Evolutionary conservation across 441 rosid species (phyloP).

Genomic region (Erodium trifolium): DNA sequence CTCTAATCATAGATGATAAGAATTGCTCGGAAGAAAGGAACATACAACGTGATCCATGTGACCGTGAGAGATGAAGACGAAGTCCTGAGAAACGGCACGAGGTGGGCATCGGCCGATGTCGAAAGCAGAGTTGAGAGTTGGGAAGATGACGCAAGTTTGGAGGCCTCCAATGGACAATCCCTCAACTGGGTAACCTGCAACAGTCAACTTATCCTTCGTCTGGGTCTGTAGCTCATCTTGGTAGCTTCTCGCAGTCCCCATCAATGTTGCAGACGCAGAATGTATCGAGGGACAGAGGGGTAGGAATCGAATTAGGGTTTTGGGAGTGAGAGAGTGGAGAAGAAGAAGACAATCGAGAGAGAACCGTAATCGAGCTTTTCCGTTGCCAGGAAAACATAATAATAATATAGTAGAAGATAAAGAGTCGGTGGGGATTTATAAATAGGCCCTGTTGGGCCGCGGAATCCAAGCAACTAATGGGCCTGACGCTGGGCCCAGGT

Average conservation of each 20-base stretch:
- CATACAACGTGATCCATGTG: constrained; percentile 95
- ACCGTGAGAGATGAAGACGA: constrained; percentile 82
- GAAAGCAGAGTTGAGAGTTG: constrained; percentile 69
- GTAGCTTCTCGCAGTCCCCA: not conserved
- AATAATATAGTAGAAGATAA: too few species aligned
- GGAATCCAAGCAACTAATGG: too few species aligned
- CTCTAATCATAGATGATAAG: too few species aligned
- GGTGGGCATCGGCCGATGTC: constrained; percentile 92
- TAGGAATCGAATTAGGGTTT: too few species aligned
- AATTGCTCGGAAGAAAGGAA: not conserved
- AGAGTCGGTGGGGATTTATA: too few species aligned
- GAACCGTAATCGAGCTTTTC: too few species aligned
- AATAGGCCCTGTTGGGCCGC: too few species aligned
- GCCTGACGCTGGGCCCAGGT: too few species aligned
- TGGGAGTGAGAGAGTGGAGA: too few species aligned
- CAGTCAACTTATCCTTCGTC: constrained; percentile 28
- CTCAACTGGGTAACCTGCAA: constrained; percentile 64
- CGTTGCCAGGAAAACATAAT: too few species aligned
- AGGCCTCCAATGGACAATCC: constrained; percentile 90
- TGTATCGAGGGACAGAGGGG: too few species aligned
- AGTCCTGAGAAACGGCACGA: constrained; percentile 80
- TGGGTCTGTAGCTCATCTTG: not conserved
- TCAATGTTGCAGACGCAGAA: not conserved
- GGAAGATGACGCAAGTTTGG: constrained; percentile 85
- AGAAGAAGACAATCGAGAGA: too few species aligned